Evolutionary conservation across 257 asterid genomes (phyloP).

Genomic region (Nyctanthes arbortristis): DNA sequence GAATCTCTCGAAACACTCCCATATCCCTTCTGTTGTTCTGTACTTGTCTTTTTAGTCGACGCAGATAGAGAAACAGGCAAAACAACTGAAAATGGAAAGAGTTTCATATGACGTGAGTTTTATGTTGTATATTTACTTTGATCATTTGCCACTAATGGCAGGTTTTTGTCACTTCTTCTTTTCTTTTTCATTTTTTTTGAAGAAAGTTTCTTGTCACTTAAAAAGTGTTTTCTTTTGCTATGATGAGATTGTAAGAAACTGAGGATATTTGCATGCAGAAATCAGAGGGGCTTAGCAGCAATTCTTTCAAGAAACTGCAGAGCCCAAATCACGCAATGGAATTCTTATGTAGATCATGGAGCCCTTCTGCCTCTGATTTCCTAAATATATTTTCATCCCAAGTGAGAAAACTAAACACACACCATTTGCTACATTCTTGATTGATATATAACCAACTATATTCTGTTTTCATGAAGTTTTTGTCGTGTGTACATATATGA

Average conservation of each 20-base stretch:
- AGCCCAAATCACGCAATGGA: constrained; percentile 53
- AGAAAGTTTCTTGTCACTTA: not conserved
- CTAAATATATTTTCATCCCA: constrained; percentile 46
- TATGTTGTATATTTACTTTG: not conserved
- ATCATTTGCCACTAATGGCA: not conserved
- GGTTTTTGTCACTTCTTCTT: too few species aligned
- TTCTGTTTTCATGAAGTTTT: too few species aligned
- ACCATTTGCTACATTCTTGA: not conserved
- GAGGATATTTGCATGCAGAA: constrained; percentile 11
- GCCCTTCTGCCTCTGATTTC: constrained; percentile 52
- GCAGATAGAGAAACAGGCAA: constrained; percentile 23
- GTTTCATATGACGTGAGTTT: constrained; percentile 33
- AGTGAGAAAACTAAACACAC: constrained; percentile 36
- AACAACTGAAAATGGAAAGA: constrained; percentile 27
- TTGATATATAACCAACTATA: not conserved
- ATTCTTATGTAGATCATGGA: constrained; percentile 57
- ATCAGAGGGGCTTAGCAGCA: constrained; percentile 24
- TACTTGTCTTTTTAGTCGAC: constrained; percentile 22
- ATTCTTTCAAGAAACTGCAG: constrained; percentile 36
- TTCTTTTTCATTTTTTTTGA: too few species aligned
- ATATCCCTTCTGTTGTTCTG: not conserved
- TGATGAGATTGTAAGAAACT: not conserved
- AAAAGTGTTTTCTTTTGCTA: not conserved
- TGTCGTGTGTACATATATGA: too few species aligned
- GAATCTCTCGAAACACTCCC: not conserved